Percentiles rank a stretch among this genome's conserved stretches.
These are phyloP conservation scores for Stephania japonica DNA, from an alignment of 164 flowering plant genomes.

Conservation along the genomic window DNA sequence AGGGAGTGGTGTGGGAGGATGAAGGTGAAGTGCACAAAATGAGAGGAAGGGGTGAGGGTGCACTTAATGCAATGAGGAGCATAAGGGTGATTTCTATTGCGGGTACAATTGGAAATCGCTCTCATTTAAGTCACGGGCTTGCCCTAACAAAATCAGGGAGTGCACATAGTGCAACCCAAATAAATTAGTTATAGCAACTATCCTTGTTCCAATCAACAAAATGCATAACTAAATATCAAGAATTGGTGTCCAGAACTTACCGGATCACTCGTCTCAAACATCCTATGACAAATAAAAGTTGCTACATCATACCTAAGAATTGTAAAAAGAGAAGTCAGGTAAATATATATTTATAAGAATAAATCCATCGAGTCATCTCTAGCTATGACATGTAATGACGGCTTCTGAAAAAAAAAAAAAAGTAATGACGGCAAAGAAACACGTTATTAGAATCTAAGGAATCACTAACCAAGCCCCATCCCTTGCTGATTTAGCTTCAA, in stretches of 20 bases:
- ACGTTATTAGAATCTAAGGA: background rate
- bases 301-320: conserved; percentile 81
- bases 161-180: background rate
- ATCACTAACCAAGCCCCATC: conserved; percentile 85
- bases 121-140: too few species aligned
- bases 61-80: too few species aligned
- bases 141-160: too few species aligned
- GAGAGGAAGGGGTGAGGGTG: too few species aligned
- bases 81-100: too few species aligned
- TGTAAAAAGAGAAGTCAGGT: conserved; percentile 9
- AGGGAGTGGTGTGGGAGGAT: too few species aligned
- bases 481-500: conserved; percentile 85
- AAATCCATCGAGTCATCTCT: background rate
- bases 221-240: background rate
- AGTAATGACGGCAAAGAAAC: background rate
- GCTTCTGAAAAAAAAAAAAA: too few species aligned
- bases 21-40: too few species aligned
- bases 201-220: conserved; percentile 1
- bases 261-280: conserved; percentile 72
- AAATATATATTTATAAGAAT: background rate
- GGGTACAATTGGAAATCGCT: too few species aligned
- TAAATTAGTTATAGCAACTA: background rate
- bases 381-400: background rate
- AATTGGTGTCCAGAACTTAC: conserved; percentile 36
- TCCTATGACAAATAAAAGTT: conserved; percentile 57